These are phyloP conservation scores for Yamadazyma aaseri DNA, from an alignment of 1,139 yeast species.

Conservation along the genomic window DNA sequence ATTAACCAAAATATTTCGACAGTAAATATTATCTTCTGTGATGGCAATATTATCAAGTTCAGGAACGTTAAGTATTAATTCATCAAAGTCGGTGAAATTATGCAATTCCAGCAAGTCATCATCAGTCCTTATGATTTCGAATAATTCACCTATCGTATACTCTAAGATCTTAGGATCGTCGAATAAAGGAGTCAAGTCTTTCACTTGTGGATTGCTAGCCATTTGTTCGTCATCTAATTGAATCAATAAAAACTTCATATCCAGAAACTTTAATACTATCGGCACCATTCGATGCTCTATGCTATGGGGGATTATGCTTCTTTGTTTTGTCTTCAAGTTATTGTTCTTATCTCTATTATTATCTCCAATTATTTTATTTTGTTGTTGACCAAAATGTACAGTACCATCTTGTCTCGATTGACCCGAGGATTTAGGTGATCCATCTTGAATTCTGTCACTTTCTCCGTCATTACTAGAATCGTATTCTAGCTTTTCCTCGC, in stretches of 20 bases:
- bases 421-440: too few species aligned
- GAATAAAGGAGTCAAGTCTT: slow-evolving; percentile 23
- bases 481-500: too few species aligned
- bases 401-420: too few species aligned
- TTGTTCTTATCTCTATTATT: background rate
- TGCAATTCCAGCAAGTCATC: slow-evolving; percentile 28
- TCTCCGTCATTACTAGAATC: too few species aligned
- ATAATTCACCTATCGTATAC: slow-evolving; percentile 25
- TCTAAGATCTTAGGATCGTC: slow-evolving; percentile 20
- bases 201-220: slow-evolving; percentile 4
- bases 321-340: too few species aligned
- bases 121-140: slow-evolving; percentile 25
- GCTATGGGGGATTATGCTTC: slow-evolving; percentile 2
- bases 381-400: too few species aligned
- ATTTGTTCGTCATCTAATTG: slow-evolving; percentile 18
- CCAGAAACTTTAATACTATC: slow-evolving; percentile 20
- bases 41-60: slow-evolving; percentile 32
- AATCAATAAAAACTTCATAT: slow-evolving; percentile 24
- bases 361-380: background rate
- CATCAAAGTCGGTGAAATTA: slow-evolving; percentile 27
- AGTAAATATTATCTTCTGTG: slow-evolving; percentile 41
- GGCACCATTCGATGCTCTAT: slow-evolving; percentile 16
- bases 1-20: slow-evolving; percentile 27
- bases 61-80: slow-evolving; percentile 30
- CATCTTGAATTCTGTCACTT: too few species aligned